These are phyloP conservation scores for Xylaria venustula DNA, from an alignment of 495 filamentous ascomycete species.

Conservation along the genomic window DNA sequence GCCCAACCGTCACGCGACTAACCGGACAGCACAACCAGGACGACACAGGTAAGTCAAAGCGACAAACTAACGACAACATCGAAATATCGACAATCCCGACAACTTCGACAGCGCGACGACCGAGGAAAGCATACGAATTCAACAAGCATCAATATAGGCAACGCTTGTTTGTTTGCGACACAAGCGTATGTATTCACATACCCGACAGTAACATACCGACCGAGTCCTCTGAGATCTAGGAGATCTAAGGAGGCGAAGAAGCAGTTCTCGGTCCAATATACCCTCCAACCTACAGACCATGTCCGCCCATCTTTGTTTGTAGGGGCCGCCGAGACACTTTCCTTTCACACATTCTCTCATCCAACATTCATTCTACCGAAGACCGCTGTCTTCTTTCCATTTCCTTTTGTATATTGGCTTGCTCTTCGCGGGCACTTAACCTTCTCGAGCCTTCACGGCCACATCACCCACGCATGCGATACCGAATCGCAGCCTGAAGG, in stretches of 20 bases:
- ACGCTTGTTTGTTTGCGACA: background rate
- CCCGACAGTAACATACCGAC: constrained; percentile 8
- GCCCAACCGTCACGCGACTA: background rate
- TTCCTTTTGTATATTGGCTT: constrained; percentile 1
- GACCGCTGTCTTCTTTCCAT: background rate
- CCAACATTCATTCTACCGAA: background rate
- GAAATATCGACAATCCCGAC: background rate
- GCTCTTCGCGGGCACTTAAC: background rate
- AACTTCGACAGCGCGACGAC: background rate
- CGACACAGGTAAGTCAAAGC: constrained; percentile 11
- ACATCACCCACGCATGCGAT: constrained; percentile 2
- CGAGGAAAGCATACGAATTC: constrained; percentile 13
- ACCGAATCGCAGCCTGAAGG: background rate
- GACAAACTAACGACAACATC: background rate
- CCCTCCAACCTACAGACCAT: constrained; percentile 1
- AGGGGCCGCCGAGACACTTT: constrained; percentile 4
- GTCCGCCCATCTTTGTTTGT: constrained; percentile 1
- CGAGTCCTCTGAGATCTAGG: constrained; percentile 11
- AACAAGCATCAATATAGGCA: constrained; percentile 19
- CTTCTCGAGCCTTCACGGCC: background rate
- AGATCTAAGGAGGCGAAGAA: background rate
- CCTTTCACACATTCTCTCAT: background rate
- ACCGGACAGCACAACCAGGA: background rate
- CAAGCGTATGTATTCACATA: constrained; percentile 3
- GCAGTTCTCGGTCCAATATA: background rate